phyloP scores from a whole-genome alignment of 345 rosid genomes.

The Hypericum androsaemum region DNA sequence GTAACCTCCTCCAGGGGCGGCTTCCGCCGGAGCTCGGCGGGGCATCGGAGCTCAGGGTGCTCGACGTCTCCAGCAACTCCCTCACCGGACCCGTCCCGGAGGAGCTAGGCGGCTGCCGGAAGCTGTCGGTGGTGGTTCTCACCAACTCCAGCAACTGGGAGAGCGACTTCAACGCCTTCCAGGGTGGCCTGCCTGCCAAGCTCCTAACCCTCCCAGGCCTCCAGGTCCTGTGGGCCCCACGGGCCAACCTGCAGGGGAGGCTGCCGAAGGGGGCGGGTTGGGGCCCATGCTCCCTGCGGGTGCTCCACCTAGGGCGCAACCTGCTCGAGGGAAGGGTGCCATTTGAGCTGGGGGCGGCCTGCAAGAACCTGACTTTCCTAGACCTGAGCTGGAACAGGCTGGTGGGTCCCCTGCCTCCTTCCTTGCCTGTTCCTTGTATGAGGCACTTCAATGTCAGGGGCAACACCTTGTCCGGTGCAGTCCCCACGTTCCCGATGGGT shows the following conservation, averaged over 20 bases:
- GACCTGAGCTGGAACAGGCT: constrained; percentile 54
- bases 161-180: constrained; percentile 52
- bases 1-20: constrained; percentile 41
- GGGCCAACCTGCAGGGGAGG: constrained; percentile 48
- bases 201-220: constrained; percentile 27
- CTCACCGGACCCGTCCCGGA: constrained; percentile 39
- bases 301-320: constrained; percentile 46
- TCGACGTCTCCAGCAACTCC: constrained; percentile 56
- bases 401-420: constrained; percentile 34
- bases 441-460: constrained; percentile 42
- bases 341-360: constrained; percentile 21
- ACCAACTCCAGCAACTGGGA: constrained; percentile 35
- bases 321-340: constrained; percentile 32
- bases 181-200: constrained; percentile 32
- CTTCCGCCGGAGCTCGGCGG: constrained; percentile 48
- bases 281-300: constrained; percentile 38
- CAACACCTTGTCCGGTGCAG: constrained; percentile 39
- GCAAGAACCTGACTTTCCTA: constrained; percentile 45
- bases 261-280: constrained; percentile 37
- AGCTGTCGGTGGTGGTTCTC: constrained; percentile 36
- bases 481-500: constrained; percentile 29
- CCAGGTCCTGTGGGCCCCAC: constrained; percentile 64
- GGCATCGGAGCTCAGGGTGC: constrained; percentile 40
- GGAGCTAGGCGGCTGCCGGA: constrained; percentile 38
- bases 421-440: constrained; percentile 48